Evolutionary conservation across 1,284 basidiomycete species (phyloP).

Genomic region (Austropuccinia psidii): DNA sequence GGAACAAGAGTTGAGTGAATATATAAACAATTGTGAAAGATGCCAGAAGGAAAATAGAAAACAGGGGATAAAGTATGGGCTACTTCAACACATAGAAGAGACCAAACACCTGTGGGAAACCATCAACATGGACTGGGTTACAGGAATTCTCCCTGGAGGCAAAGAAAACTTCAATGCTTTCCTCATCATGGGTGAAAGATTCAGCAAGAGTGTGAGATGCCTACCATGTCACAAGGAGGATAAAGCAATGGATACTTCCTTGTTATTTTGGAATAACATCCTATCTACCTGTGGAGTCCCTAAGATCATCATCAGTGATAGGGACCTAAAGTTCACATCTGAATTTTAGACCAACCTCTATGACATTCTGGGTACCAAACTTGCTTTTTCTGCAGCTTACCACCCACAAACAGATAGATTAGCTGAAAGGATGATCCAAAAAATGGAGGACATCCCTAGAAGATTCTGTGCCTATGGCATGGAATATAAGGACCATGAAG

Average conservation of each 20-base stretch:
- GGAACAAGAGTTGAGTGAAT: background rate
- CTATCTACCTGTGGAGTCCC: constrained; percentile 46
- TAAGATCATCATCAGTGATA: constrained; percentile 49
- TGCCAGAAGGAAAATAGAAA: constrained; percentile 7
- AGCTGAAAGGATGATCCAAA: constrained; percentile 38
- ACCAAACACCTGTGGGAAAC: background rate
- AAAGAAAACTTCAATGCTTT: background rate
- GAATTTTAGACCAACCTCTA: constrained; percentile 51
- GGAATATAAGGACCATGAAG: constrained; percentile 10
- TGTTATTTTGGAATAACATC: background rate
- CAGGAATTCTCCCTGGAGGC: background rate
- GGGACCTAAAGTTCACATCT: constrained; percentile 51
- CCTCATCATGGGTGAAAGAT: background rate
- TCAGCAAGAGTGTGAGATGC: background rate
- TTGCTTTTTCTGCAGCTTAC: constrained; percentile 51
- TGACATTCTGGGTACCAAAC: constrained; percentile 46
- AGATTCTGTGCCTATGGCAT: background rate
- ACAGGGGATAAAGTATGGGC: background rate
- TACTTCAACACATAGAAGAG: background rate
- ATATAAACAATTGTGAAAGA: background rate
- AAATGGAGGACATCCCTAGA: constrained; percentile 44
- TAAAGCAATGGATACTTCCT: background rate
- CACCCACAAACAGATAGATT: constrained; percentile 50
- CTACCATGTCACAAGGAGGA: constrained; percentile 1
- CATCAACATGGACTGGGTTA: constrained; percentile 2